Evolutionary conservation across 1,139 yeast species (phyloP), one percentile per base, ranked within the genome.

Genomic region (Eremothecium sinecaudum): DNA sequence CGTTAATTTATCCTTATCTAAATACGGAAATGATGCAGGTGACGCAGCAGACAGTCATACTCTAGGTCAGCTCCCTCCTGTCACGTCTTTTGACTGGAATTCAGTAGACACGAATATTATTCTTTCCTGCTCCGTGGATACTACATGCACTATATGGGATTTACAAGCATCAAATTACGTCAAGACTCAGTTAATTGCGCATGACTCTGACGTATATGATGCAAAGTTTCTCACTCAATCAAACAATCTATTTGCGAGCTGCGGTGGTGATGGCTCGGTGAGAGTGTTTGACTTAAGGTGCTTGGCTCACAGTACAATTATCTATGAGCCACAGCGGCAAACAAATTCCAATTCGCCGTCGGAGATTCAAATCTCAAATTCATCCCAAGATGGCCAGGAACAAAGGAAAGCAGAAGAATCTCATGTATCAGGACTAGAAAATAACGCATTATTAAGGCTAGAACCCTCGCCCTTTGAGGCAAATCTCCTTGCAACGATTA

Each of bases 91-190:
- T 53, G 96, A 90, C 58, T 90, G 98, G 97, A 86, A 82, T 61
- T 62, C 67, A 31, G 64, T 69, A 3, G 90, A 83, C 48, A 73
- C 84, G 5, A 71, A 73, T 37, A 61, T 78, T 25, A 70, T 86
- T 16, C 81, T 90, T 30, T 84, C 96, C 1, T 75, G 92, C 41
- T 78, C 92, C 19, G 84, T 90, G 8, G 98, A 90, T 59, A 90
- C 98, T 1, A 90, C 98, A 1, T 90, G 98, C 59, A 87, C 97
- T 0, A 78, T 86, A 3, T 90, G 98, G 97, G 97, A 90, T 58
- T 58, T 64, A 32, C 67, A 75, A 7, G 33, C 35, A 15, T 70
- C 67, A 34, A 83, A 82, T n/a, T 67, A 71, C 18, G 94, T 94
- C 14, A 81, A 80, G 52, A 87, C 98, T 1, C 97, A 90, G 61